Evolutionary conservation across 2,329 filamentous ascomycete genomes (phyloP).

Genomic region (Sclerotinia glacialis): DNA sequence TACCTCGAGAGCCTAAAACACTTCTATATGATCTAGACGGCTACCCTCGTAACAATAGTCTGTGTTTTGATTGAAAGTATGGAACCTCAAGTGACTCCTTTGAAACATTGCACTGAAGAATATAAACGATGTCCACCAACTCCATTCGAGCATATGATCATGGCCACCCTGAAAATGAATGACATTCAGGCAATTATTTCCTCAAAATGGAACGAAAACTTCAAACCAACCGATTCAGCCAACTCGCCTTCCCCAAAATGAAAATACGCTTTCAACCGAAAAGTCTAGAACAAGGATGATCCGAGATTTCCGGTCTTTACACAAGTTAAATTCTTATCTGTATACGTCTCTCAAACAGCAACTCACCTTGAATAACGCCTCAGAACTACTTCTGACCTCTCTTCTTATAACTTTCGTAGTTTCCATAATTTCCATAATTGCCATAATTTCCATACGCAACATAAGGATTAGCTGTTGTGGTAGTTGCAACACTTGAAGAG

Average conservation of each 20-base stretch:
- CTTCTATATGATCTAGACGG: too few species aligned
- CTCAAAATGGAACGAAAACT: not conserved
- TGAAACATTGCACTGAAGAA: not conserved
- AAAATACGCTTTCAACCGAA: not conserved
- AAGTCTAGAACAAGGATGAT: fast-evolving
- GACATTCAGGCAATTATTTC: not conserved
- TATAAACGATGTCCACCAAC: not conserved
- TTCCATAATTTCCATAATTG: conserved; percentile 19
- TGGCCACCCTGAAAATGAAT: not conserved
- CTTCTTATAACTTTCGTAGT: conserved; percentile 20
- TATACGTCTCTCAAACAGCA: not conserved
- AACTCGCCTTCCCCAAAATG: not conserved
- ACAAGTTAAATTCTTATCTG: not conserved
- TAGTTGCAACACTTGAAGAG: not conserved
- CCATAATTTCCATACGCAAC: conserved; percentile 17
- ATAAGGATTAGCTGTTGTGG: not conserved
- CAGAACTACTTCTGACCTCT: not conserved
- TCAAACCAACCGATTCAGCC: not conserved
- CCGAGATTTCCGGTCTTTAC: not conserved
- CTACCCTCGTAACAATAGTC: too few species aligned
- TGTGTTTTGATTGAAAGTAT: not conserved
- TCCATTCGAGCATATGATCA: not conserved
- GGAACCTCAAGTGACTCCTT: not conserved
- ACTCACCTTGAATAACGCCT: not conserved
- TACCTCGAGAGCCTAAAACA: too few species aligned